Evolutionary conservation across 2,329 filamentous ascomycete genomes (phyloP).

Genomic region (Aspergillaceae sp.): DNA sequence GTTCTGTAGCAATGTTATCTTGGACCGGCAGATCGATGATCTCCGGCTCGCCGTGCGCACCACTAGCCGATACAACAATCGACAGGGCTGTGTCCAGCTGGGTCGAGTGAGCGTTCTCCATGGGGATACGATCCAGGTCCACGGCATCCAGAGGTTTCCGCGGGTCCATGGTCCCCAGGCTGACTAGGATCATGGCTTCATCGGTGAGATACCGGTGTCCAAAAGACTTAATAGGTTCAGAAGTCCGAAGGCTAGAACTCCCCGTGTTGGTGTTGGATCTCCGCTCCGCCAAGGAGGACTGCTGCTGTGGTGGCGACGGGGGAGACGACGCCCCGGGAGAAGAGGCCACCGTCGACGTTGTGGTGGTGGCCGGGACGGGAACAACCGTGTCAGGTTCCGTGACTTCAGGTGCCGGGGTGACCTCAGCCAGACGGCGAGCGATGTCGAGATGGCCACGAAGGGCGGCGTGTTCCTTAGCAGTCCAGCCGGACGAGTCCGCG

Average conservation of each 20-base stretch:
- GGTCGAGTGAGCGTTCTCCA: constrained; percentile 80
- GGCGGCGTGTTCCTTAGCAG: constrained; percentile 83
- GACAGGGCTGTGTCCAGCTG: constrained; percentile 92
- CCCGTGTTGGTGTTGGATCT: constrained; percentile 36
- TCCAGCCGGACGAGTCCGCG: constrained; percentile 84
- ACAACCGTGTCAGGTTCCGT: constrained; percentile 25
- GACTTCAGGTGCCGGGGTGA: constrained; percentile 39
- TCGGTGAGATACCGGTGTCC: constrained; percentile 90
- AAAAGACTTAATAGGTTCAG: constrained; percentile 86
- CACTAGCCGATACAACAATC: constrained; percentile 76
- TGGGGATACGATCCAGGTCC: constrained; percentile 75
- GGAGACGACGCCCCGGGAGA: constrained; percentile 29
- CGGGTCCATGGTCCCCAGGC: constrained; percentile 89
- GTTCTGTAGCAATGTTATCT: constrained; percentile 87
- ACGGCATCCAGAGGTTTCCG: constrained; percentile 73
- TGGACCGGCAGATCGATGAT: constrained; percentile 89
- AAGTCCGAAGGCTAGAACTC: constrained; percentile 28
- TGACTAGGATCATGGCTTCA: constrained; percentile 83
- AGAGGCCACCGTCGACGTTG: too few species aligned
- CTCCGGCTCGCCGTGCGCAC: constrained; percentile 76
- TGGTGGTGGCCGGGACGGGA: constrained; percentile 23
- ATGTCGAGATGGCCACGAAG: constrained; percentile 81
- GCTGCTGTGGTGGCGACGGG: constrained; percentile 3
- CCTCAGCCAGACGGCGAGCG: constrained; percentile 57
- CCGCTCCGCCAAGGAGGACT: constrained; percentile 36